Evolutionary conservation across 78 protist species (phyloP).

Genomic region (Pelomyxa schiedti): DNA sequence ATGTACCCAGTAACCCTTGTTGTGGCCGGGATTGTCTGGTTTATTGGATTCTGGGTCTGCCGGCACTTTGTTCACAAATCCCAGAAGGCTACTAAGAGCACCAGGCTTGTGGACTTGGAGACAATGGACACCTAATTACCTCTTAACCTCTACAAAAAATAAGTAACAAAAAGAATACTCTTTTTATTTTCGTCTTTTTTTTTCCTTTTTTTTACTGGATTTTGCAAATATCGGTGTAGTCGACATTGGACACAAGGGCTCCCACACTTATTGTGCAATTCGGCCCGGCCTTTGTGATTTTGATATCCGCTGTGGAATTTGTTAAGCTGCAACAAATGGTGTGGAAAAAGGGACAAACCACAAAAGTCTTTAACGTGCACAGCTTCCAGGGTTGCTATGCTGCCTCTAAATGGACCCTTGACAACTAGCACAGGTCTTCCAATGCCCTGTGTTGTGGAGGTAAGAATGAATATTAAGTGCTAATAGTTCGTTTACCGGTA

Average conservation of each 20-base stretch:
- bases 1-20: not conserved
- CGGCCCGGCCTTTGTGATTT: not conserved
- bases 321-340: no score
- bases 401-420: not conserved
- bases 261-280: no score
- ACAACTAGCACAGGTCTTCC: not conserved
- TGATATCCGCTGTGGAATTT: not conserved
- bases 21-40: not conserved
- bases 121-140: no score
- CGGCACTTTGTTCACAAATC: no score
- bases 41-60: not conserved
- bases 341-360: no score
- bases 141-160: no score
- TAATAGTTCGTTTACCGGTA: not conserved
- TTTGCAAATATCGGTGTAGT: not conserved
- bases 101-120: no score
- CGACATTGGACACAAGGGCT: not conserved
- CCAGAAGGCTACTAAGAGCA: no score
- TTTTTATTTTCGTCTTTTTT: no score
- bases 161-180: no score
- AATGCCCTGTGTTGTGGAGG: not conserved
- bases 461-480: not conserved
- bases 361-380: not conserved
- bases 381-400: not conserved
- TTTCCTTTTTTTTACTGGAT: no score